Conservation (phyloP, 495 filamentous ascomycete genomes). For the Penicillium lagena region DNA sequence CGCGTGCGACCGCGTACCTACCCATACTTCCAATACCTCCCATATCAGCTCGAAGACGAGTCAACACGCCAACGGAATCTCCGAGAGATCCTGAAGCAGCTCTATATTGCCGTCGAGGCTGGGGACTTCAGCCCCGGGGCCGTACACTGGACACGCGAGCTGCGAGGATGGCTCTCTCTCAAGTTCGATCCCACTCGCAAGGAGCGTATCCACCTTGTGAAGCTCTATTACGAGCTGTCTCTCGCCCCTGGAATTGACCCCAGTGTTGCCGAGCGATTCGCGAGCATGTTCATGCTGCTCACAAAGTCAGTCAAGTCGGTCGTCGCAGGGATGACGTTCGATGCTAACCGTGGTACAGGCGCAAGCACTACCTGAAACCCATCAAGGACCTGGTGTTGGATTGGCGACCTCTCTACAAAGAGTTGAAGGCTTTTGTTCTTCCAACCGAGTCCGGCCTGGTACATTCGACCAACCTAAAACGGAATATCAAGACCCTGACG, state of each 20-base stretch:
- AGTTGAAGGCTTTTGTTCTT: conserved; percentile 82
- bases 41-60: conserved; percentile 78
- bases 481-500: conserved; percentile 66
- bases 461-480: conserved; percentile 57
- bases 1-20: conserved; percentile 86
- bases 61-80: conserved; percentile 65
- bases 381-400: conserved; percentile 84
- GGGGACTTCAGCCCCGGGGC: conserved; percentile 93
- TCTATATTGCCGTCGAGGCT: conserved; percentile 84
- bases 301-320: conserved; percentile 61
- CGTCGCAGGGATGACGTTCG: background rate
- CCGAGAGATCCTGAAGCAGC: conserved; percentile 79
- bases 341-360: conserved; percentile 49
- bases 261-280: conserved; percentile 78
- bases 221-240: conserved; percentile 89
- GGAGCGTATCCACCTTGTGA: conserved; percentile 75
- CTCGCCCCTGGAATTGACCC: conserved; percentile 86
- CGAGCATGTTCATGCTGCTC: conserved; percentile 91
- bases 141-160: conserved; percentile 94
- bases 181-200: conserved; percentile 92
- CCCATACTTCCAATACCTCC: conserved; percentile 82
- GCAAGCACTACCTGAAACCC: conserved; percentile 90
- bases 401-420: conserved; percentile 88
- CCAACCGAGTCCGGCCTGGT: conserved; percentile 68
- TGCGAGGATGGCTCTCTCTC: conserved; percentile 87